Conservation (phyloP, 495 filamentous ascomycete species). For the Pyronema domesticum region DNA sequence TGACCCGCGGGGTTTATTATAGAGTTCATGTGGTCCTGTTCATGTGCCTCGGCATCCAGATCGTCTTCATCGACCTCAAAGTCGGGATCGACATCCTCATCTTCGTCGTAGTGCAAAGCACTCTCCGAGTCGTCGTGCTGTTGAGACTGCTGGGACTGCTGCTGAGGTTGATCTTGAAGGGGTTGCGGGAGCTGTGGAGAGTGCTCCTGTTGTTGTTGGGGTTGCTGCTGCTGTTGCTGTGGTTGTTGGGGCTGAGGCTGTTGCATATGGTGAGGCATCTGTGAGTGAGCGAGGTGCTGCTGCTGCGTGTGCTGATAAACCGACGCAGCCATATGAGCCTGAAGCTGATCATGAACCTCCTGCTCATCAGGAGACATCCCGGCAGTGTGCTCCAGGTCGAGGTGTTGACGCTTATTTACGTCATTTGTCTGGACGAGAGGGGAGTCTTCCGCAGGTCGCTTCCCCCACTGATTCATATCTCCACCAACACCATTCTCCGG, state of each 20-base stretch:
- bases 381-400: constrained; percentile 10
- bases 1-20: constrained; percentile 4
- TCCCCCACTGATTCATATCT: constrained; percentile 20
- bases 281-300: constrained; percentile 7
- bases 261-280: constrained; percentile 6
- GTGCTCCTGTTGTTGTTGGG: neutral
- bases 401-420: constrained; percentile 15
- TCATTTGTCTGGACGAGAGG: constrained; percentile 1
- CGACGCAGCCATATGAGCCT: constrained; percentile 9
- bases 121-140: neutral
- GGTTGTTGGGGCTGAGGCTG: neutral
- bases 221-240: neutral
- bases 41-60: neutral
- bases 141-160: neutral
- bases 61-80: constrained; percentile 21
- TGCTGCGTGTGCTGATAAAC: constrained; percentile 15
- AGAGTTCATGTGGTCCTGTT: constrained; percentile 8
- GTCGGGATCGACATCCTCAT: constrained; percentile 16
- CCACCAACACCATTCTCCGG: neutral
- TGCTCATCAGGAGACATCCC: constrained; percentile 2
- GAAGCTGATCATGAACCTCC: constrained; percentile 3
- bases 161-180: neutral
- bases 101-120: constrained; percentile 9
- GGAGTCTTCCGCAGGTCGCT: constrained; percentile 19
- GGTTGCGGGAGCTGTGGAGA: neutral